Percentiles rank a stretch among this genome's conserved stretches.
Conservation (phyloP, 2,329 filamentous ascomycete species). For the Colletotrichum sidae region DNA sequence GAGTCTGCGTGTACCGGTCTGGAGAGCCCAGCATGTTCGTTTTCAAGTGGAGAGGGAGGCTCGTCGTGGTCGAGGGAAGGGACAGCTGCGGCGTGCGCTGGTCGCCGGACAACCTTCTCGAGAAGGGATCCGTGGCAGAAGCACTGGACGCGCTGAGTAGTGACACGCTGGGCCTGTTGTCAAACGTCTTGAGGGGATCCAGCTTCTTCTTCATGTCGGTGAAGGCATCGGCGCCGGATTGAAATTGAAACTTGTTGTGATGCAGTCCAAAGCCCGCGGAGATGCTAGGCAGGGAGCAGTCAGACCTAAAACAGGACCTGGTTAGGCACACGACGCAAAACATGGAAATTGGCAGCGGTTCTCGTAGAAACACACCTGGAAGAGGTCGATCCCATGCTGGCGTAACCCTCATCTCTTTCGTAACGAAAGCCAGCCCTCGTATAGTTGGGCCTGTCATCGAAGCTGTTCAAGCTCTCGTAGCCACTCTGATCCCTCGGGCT, state of each 20-base stretch:
- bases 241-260: slow-evolving; percentile 62
- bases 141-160: slow-evolving; percentile 50
- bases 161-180: slow-evolving; percentile 56
- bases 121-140: slow-evolving; percentile 53
- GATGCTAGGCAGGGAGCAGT: slow-evolving; percentile 51
- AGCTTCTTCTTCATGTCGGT: slow-evolving; percentile 68
- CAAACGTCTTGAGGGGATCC: slow-evolving; percentile 58
- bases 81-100: slow-evolving; percentile 58
- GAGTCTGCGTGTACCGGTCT: slow-evolving; percentile 57
- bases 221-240: slow-evolving; percentile 58
- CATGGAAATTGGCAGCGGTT: neutral
- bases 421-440: slow-evolving; percentile 43
- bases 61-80: slow-evolving; percentile 54
- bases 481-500: slow-evolving; percentile 32
- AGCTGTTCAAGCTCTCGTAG: slow-evolving; percentile 55
- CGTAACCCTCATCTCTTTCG: slow-evolving; percentile 56
- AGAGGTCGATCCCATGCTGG: slow-evolving; percentile 53
- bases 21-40: slow-evolving; percentile 57
- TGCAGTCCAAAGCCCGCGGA: slow-evolving; percentile 60
- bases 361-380: slow-evolving; percentile 34
- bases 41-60: slow-evolving; percentile 47
- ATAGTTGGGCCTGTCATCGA: slow-evolving; percentile 49
- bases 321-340: slow-evolving; percentile 36
- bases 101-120: slow-evolving; percentile 52
- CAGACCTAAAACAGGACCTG: slow-evolving; percentile 47